Evolutionary conservation across 108 stramenopile genomes (phyloP).

Genomic region (Stephanodiscus minutulus): DNA sequence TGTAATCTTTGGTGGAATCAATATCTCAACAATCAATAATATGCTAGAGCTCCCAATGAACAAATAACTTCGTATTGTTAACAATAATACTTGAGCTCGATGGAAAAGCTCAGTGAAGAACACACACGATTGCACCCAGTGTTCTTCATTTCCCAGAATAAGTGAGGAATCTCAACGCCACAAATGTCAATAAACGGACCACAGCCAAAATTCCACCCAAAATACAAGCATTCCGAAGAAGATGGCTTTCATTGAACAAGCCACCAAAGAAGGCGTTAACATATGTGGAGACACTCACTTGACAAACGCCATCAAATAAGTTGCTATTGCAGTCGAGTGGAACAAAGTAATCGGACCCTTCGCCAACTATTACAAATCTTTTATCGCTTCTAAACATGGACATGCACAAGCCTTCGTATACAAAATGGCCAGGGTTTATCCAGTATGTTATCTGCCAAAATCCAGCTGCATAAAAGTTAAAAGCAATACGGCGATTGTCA

Average conservation of each 20-base stretch:
- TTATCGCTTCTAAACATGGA: slow-evolving; percentile 52
- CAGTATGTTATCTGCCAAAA: slow-evolving; percentile 55
- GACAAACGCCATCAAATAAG: slow-evolving; percentile 31
- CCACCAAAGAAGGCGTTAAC: slow-evolving; percentile 71
- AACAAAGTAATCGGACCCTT: slow-evolving; percentile 56
- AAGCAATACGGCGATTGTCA: neutral
- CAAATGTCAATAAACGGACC: slow-evolving; percentile 58
- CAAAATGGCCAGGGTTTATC: slow-evolving; percentile 77
- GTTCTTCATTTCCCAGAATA: slow-evolving; percentile 37
- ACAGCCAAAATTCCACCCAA: slow-evolving; percentile 55
- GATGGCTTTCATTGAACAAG: slow-evolving; percentile 44
- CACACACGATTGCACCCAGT: neutral
- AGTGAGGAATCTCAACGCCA: slow-evolving; percentile 54
- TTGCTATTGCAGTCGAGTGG: slow-evolving; percentile 32
- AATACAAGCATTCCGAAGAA: slow-evolving; percentile 47
- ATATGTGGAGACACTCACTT: slow-evolving; percentile 48
- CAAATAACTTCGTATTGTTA: too few relatives aligned
- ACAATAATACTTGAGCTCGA: too few relatives aligned
- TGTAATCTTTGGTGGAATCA: too few relatives aligned
- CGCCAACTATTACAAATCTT: slow-evolving; percentile 48
- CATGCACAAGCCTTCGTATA: slow-evolving; percentile 72
- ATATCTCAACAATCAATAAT: too few relatives aligned
- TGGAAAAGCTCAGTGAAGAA: neutral
- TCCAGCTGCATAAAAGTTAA: slow-evolving; percentile 10
- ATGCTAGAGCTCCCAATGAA: too few relatives aligned